These are phyloP conservation scores for Sphagnum contortum DNA, from an alignment of 225 moss, liverwort and hornwort species.

Conservation along the genomic window DNA sequence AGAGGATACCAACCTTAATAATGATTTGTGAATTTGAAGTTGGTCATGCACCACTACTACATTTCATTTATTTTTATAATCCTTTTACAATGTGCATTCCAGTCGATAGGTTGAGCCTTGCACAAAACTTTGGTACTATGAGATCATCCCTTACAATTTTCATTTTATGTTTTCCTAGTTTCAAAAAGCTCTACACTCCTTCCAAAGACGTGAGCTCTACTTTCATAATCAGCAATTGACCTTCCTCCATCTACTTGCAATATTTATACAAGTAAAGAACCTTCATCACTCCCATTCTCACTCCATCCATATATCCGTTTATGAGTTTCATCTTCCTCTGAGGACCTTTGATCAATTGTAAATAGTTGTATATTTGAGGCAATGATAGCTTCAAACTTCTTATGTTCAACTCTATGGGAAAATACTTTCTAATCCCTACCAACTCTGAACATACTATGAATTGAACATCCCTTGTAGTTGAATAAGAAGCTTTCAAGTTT, in stretches of 20 bases:
- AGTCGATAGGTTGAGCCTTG: no score
- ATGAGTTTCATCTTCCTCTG: not conserved
- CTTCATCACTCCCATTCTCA: conserved; percentile 24
- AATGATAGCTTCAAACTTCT: conserved; percentile 6
- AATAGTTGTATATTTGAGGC: conserved; percentile 9
- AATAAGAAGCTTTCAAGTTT: not conserved
- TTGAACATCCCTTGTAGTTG: not conserved
- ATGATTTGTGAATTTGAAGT: no score
- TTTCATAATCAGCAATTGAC: conserved; percentile 32
- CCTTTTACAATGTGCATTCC: no score
- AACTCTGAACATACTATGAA: conserved; percentile 6
- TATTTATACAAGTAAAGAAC: conserved; percentile 18
- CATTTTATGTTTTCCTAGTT: conserved; percentile 7
- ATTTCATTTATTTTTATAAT: no score
- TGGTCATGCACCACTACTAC: no score
- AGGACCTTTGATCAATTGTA: conserved; percentile 8
- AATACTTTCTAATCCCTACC: conserved; percentile 39
- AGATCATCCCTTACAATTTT: no score
- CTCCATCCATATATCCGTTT: conserved; percentile 19
- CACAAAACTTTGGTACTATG: no score
- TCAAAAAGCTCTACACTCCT: conserved; percentile 18
- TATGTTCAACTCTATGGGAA: conserved; percentile 1
- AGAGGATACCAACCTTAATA: no score
- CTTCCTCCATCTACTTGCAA: conserved; percentile 29
- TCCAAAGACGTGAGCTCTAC: conserved; percentile 25